These are phyloP conservation scores for Tephrocybe sp. DNA, from an alignment of 768 basidiomycete species.

Conservation along the genomic window DNA sequence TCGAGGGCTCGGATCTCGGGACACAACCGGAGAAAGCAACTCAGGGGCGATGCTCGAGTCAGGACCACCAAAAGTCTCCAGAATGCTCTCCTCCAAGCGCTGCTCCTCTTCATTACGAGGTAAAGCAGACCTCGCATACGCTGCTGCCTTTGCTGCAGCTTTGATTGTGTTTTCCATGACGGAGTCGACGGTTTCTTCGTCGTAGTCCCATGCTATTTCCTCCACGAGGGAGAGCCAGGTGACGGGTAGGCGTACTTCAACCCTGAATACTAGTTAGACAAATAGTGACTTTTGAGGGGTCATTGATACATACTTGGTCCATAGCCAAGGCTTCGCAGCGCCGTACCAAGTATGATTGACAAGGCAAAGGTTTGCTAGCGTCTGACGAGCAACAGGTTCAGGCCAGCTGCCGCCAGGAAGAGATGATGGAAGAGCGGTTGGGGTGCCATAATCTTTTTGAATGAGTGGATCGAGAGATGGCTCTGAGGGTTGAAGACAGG, in stretches of 20 bases:
- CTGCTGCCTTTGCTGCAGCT: slow-evolving; percentile 61
- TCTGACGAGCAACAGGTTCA: slow-evolving; percentile 60
- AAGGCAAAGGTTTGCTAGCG: slow-evolving; percentile 69
- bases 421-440: slow-evolving; percentile 71
- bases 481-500: slow-evolving; percentile 51
- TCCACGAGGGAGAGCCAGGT: slow-evolving; percentile 82
- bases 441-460: slow-evolving; percentile 41
- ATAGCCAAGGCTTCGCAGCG: slow-evolving; percentile 87
- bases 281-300: slow-evolving; percentile 1
- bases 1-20: slow-evolving; percentile 80
- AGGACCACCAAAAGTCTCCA: slow-evolving; percentile 57
- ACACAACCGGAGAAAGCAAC: slow-evolving; percentile 73
- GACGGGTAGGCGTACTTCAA: slow-evolving; percentile 82
- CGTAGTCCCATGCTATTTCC: slow-evolving; percentile 72
- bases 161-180: slow-evolving; percentile 68
- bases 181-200: slow-evolving; percentile 59
- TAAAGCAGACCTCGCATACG: slow-evolving; percentile 37
- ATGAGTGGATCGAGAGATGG: slow-evolving; percentile 74
- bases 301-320: slow-evolving; percentile 55
- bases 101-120: slow-evolving; percentile 37
- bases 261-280: slow-evolving; percentile 22
- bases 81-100: slow-evolving; percentile 57
- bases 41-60: slow-evolving; percentile 73
- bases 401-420: slow-evolving; percentile 68
- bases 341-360: slow-evolving; percentile 77